Base-by-base conservation (phyloP, 1,284 basidiomycete species). In the Omphalotus olearius region DNA sequence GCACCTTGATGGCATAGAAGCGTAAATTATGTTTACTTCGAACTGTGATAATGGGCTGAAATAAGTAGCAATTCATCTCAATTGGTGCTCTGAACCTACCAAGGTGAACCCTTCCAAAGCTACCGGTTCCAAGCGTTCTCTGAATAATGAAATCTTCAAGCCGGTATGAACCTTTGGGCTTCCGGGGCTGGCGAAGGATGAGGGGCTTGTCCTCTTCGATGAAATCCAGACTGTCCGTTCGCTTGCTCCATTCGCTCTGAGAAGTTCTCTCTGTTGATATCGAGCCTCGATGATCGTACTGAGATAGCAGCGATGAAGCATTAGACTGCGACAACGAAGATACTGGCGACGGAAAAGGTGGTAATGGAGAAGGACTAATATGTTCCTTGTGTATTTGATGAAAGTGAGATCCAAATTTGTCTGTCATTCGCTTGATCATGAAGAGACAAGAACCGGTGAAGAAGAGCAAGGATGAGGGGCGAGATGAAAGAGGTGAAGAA, bases 1-100 rank as follows among this genome's bases (percentile, higher is more conserved):
- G 73, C 6, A 98, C 93, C 66, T 98, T 98, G 76, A 97, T 84
- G 38, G 94, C 94, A 65, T 97, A 98, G 68, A 91, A 95, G 6
- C 94, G 85, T 26, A 88, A 76, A 65, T 97, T 98, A 68, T 96
- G 93, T 68, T 88, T 90, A 65, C 92, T 95, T 54, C 89, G 83
- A 16, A 93, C 88, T 91, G 61, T 45, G 41, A 46, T 16, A 53
- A 51, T 14, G n/a, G 23, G 44, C 54, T 47, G 51, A 37, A n/a
- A 57, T 47, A 50, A 45, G 33, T 35, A 48, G 36, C 42, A 46
- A 23, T 50, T 25, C 30, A 25, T 51, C 30, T 13, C 13, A 33
- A 13, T 7, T 2, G 4, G 13, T 9, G 7, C 13, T 33, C 9
- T 13, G 9, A 36, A 69, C 79, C 54, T 62, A 90, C 89, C 95